These are phyloP conservation scores for Flaveria bidentis DNA, from an alignment of 129 eudicot species.

Conservation along the genomic window DNA sequence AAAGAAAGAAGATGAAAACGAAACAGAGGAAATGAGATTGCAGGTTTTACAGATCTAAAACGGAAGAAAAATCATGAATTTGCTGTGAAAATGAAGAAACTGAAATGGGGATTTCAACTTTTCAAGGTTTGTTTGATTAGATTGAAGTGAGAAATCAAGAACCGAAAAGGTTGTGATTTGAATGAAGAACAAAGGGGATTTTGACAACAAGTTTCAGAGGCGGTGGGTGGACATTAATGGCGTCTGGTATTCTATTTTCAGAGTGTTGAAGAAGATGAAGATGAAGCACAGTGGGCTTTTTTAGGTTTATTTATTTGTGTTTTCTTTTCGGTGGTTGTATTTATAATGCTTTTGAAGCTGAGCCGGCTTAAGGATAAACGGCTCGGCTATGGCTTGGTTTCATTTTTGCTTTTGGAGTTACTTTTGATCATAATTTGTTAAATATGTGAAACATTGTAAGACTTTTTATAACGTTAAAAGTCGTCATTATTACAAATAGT, in stretches of 20 bases:
- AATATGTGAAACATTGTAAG: constrained; percentile 33
- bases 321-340: constrained; percentile 34
- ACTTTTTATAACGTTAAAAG: no score
- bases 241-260: constrained; percentile 28
- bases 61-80: constrained; percentile 13
- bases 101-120: constrained; percentile 4
- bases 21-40: constrained; percentile 17
- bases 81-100: constrained; percentile 19
- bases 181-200: neutral
- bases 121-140: constrained; percentile 19
- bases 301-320: constrained; percentile 39
- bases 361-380: constrained; percentile 30
- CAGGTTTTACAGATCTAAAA: constrained; percentile 33
- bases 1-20: neutral
- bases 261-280: constrained; percentile 24
- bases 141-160: constrained; percentile 33
- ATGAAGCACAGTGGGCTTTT: constrained; percentile 24
- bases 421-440: constrained; percentile 25
- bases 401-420: neutral
- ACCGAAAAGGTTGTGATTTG: neutral
- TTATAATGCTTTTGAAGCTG: constrained; percentile 31
- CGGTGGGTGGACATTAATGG: constrained; percentile 70
- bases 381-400: constrained; percentile 27
- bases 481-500: no score
- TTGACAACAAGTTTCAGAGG: constrained; percentile 37